phyloP scores from a whole-genome alignment of 352 stramenopile genomes.

The Pythium dissotocum region DNA sequence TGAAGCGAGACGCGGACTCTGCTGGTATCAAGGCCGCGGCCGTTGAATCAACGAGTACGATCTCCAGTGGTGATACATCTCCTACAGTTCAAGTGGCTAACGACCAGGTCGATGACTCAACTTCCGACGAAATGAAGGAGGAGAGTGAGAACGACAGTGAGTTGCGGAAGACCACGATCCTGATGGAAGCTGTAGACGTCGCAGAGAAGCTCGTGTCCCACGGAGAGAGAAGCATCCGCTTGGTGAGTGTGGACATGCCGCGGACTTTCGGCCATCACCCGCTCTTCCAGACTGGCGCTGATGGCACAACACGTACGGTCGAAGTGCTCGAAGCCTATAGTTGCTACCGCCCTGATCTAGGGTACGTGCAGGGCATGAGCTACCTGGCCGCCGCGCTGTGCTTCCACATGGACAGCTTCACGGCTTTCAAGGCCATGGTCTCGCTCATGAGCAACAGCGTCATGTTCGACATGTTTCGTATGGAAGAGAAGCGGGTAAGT shows the following conservation, averaged over 20 bases:
- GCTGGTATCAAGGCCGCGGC: conserved; percentile 16
- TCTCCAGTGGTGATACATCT: conserved; percentile 21
- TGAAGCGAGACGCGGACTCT: conserved; percentile 60
- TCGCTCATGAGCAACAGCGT: conserved; percentile 82
- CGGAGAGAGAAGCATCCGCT: conserved; percentile 78
- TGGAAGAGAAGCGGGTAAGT: conserved; percentile 76
- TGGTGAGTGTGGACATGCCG: conserved; percentile 85
- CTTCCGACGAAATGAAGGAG: background rate
- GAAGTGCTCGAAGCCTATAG: conserved; percentile 86
- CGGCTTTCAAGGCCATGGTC: conserved; percentile 82
- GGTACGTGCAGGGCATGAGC: conserved; percentile 89
- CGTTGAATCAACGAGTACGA: conserved; percentile 13
- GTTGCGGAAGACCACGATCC: conserved; percentile 34
- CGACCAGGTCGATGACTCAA: conserved; percentile 10
- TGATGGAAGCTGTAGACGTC: conserved; percentile 71
- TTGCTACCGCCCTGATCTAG: conserved; percentile 83
- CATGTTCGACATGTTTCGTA: conserved; percentile 88
- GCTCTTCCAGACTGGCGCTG: conserved; percentile 71
- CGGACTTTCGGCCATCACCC: conserved; percentile 83
- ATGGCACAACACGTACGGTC: conserved; percentile 70
- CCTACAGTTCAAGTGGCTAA: conserved; percentile 7
- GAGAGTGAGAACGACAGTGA: conserved; percentile 10
- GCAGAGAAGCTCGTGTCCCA: conserved; percentile 81
- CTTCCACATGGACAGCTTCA: conserved; percentile 89
- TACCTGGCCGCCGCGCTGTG: conserved; percentile 83